Evolutionary conservation across 2,329 filamentous ascomycete species (phyloP), one percentile per base, ranked within the genome.

Genomic region (Paramyrothecium sp.): DNA sequence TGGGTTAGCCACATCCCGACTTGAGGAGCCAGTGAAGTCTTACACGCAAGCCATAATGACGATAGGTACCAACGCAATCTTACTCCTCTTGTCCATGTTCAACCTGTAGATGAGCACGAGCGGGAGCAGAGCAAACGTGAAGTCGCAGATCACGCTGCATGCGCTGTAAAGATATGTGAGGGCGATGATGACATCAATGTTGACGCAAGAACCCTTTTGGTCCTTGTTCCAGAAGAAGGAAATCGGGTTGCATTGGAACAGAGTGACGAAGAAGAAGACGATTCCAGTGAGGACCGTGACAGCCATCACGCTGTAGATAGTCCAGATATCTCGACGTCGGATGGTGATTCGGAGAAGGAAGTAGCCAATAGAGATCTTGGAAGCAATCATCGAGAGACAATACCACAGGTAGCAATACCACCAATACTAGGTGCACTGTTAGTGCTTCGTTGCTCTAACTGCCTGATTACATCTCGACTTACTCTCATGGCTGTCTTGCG

Each of bases 21-120:
- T 16, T 20, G 1, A 21, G 23, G 19, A 51, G 16, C 13, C 3
- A 54, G 19, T 22, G 13, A 51, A 23, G 30, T 71, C 71, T 59
- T 66, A 75, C 78, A 80, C 65, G 62, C 84, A 84, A 26, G 83
- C 87, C 72, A 87, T 78, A 7, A 76, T 76, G 53, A 88, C 70
- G 49, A 88, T 76, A 7, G 75, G 73, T 11, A 79, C 78, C 21
- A 87, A 71, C 2, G 82, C 76, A 7, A 77, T 33, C 64, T 86
- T 87, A 2, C 78, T 80, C 56, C 73, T 75, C 8, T 60, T 63
- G 50, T 78, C 78, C 78, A 88, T 85, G 56, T 85, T 78, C 26
- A 87, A 66, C 23, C 78, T 75, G 72, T 76, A 81, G 1, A 88
- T 75, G 3, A 88, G 71, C 58, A 81, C 80, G 10, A 81, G 75